Evolutionary conservation across 2,329 filamentous ascomycete genomes (phyloP).

Genomic region (Plenodomus lindquistii): DNA sequence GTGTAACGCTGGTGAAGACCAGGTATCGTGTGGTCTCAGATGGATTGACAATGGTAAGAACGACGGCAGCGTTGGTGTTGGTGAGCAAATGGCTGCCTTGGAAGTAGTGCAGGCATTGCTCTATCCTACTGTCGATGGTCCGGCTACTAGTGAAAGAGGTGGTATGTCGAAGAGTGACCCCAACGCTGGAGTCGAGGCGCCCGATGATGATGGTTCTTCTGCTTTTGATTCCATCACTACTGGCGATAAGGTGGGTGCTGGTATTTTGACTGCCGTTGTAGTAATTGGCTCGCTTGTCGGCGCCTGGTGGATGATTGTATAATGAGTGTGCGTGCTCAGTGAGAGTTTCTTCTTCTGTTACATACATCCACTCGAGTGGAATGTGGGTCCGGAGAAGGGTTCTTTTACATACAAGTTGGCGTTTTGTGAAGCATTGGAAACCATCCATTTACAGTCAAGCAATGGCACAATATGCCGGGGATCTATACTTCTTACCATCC

Average conservation of each 20-base stretch:
- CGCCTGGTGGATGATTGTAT: constrained; percentile 58
- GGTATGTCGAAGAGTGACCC: constrained; percentile 56
- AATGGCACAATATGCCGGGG: no score
- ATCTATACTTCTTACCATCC: no score
- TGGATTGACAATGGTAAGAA: constrained; percentile 48
- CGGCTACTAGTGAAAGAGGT: constrained; percentile 55
- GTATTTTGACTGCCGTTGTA: constrained; percentile 63
- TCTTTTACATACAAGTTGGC: no score
- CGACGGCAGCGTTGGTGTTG: constrained; percentile 56
- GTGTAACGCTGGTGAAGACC: constrained; percentile 55
- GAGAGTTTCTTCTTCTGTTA: no score
- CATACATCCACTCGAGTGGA: no score
- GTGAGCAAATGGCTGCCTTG: constrained; percentile 62
- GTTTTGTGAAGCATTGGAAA: no score
- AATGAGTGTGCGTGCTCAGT: no score
- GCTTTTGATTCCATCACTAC: constrained; percentile 50
- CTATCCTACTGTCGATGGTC: constrained; percentile 31
- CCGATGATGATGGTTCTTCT: constrained; percentile 21
- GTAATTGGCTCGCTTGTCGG: constrained; percentile 59
- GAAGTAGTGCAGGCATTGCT: constrained; percentile 57
- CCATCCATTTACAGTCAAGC: no score
- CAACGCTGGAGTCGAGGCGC: constrained; percentile 37
- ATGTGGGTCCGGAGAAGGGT: no score
- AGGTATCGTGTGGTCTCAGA: constrained; percentile 49
- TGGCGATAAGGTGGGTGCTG: constrained; percentile 69